A percentile compares a stretch with the other conserved stretches of the same genome.
phyloP scores from a whole-genome alignment of 805 yeast genomes.

The Lipomyces yamadae region DNA sequence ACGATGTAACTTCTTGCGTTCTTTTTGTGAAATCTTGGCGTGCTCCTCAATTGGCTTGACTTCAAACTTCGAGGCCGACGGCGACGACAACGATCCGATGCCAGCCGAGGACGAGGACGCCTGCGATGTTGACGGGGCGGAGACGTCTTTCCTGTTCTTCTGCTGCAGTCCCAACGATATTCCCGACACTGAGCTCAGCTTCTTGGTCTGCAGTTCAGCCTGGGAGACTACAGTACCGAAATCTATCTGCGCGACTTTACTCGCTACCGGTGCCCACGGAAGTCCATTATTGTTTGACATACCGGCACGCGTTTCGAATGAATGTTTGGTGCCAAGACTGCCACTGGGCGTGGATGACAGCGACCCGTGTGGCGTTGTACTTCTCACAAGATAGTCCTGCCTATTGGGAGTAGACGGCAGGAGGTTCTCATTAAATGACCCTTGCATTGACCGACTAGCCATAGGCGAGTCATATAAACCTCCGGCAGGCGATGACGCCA shows the following conservation, averaged over 20 bases:
- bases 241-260: conserved; percentile 18
- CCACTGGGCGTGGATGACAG: conserved; percentile 8
- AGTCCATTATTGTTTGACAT: not conserved
- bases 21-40: conserved; percentile 62
- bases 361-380: conserved; percentile 15
- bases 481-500: conserved; percentile 30
- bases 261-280: conserved; percentile 23
- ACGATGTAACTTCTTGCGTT: conserved; percentile 54
- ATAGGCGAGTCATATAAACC: conserved; percentile 2
- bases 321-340: not conserved
- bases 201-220: not conserved
- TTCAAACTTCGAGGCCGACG: not conserved
- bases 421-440: conserved; percentile 10
- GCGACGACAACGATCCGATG: not conserved
- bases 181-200: conserved; percentile 20
- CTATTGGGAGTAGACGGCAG: conserved; percentile 3
- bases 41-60: conserved; percentile 41
- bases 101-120: conserved; percentile 6
- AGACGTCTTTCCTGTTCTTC: not conserved
- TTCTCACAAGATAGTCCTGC: conserved; percentile 9
- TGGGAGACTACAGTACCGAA: conserved; percentile 8
- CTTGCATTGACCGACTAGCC: conserved; percentile 1
- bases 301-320: not conserved
- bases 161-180: conserved; percentile 28
- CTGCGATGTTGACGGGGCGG: not conserved